phyloP scores from a whole-genome alignment of 495 filamentous ascomycete genomes.

The Neurospora intermedia region DNA sequence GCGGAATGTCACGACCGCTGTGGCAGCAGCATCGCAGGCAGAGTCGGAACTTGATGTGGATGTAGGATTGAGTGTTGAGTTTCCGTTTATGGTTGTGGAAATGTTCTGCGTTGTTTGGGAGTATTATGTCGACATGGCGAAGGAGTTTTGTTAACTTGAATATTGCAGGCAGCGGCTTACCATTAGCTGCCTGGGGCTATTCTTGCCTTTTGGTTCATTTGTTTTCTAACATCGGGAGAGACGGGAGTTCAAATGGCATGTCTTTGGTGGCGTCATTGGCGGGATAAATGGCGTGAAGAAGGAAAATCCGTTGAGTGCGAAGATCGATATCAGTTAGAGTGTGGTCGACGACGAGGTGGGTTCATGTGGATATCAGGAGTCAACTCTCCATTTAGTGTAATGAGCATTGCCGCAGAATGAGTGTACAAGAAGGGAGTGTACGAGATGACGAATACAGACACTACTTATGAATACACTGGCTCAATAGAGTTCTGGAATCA shows the following conservation, averaged over 20 bases:
- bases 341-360: neutral
- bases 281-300: neutral
- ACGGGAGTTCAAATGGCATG: neutral
- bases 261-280: neutral
- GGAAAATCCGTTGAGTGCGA: neutral
- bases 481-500: neutral
- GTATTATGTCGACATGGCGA: neutral
- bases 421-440: neutral
- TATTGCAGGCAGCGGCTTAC: neutral
- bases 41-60: constrained; percentile 37
- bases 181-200: neutral
- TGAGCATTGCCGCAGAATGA: neutral
- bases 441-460: neutral
- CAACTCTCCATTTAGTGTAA: neutral
- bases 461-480: neutral
- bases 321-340: neutral
- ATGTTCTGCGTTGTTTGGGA: neutral
- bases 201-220: neutral
- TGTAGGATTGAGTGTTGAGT: constrained; percentile 16
- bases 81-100: neutral
- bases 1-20: constrained; percentile 17
- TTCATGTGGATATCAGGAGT: neutral
- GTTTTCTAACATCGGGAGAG: neutral
- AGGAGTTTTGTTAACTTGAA: neutral
- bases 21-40: constrained; percentile 41